phyloP scores from a whole-genome alignment of 1,284 basidiomycete genomes.

The Cystobasidium sp. region DNA sequence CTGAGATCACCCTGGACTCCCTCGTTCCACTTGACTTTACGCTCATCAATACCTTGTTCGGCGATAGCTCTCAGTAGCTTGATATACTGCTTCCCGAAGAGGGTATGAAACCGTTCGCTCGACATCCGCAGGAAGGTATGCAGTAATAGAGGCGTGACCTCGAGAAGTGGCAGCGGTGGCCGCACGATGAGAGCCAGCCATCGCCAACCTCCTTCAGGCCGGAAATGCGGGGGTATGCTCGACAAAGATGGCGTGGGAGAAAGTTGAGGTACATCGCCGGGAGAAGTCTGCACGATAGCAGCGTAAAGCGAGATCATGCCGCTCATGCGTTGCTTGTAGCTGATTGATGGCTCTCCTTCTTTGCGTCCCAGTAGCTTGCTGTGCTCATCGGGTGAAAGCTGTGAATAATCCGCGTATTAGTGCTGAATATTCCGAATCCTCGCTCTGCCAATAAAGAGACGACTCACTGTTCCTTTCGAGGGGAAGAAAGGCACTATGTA shows the following conservation, averaged over 20 bases:
- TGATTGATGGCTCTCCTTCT: constrained; percentile 64
- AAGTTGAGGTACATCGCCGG: constrained; percentile 54
- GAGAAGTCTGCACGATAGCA: constrained; percentile 66
- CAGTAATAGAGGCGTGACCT: constrained; percentile 55
- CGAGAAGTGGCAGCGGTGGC: constrained; percentile 53
- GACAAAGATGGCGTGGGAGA: constrained; percentile 52
- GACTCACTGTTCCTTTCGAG: constrained; percentile 52
- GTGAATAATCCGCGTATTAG: background rate
- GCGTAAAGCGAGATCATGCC: constrained; percentile 90
- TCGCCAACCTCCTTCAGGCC: constrained; percentile 68
- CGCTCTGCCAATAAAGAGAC: background rate
- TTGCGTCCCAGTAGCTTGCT: constrained; percentile 70
- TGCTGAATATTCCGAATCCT: no score
- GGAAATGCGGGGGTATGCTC: constrained; percentile 64
- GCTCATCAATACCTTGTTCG: constrained; percentile 36
- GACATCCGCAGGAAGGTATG: constrained; percentile 73
- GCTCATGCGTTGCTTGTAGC: constrained; percentile 75
- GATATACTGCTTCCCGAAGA: constrained; percentile 78
- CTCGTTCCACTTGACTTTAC: constrained; percentile 36
- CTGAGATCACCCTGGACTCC: constrained; percentile 35
- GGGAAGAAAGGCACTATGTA: constrained; percentile 62
- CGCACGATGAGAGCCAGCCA: constrained; percentile 61
- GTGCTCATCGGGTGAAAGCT: constrained; percentile 61
- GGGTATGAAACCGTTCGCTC: constrained; percentile 65
- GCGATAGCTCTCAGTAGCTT: constrained; percentile 62